Conservation (phyloP, 768 basidiomycete genomes). For the Suillus plorans region DNA sequence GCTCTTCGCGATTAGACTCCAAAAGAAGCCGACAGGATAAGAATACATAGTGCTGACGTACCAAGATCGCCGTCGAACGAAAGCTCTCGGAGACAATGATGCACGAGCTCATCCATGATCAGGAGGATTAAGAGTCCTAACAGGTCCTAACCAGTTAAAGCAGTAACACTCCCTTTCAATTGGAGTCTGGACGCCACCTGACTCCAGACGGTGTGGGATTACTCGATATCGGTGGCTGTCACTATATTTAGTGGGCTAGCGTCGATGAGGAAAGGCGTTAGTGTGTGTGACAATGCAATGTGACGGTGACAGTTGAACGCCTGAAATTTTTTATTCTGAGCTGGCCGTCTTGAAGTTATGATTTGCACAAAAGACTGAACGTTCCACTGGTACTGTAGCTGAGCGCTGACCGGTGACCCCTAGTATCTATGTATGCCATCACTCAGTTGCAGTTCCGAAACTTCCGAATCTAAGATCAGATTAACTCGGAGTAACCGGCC, state of each 20-base stretch:
- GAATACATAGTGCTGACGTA: conserved; percentile 39
- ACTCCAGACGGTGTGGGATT: conserved; percentile 6
- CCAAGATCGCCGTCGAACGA: conserved; percentile 91
- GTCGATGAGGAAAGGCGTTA: conserved; percentile 6
- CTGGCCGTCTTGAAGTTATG: no score
- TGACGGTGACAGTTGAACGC: no score
- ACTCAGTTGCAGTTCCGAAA: no score
- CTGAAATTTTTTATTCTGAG: no score
- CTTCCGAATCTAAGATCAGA: no score
- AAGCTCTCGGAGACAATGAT: conserved; percentile 81
- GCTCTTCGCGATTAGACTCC: conserved; percentile 8
- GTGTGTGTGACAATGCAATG: no score
- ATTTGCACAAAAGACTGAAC: no score
- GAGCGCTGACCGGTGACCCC: no score
- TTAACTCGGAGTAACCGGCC: no score
- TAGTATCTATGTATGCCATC: no score
- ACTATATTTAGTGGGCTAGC: not conserved
- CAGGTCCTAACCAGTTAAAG: not conserved
- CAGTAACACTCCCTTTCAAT: not conserved
- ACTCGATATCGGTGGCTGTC: conserved; percentile 1
- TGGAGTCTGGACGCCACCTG: not conserved
- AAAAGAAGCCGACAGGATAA: not conserved
- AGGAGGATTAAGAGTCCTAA: not conserved
- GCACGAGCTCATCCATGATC: conserved; percentile 80
- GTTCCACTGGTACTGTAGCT: no score